These are phyloP conservation scores for Botrytis elliptica DNA, from an alignment of 2,329 filamentous ascomycete genomes.

Conservation along the genomic window DNA sequence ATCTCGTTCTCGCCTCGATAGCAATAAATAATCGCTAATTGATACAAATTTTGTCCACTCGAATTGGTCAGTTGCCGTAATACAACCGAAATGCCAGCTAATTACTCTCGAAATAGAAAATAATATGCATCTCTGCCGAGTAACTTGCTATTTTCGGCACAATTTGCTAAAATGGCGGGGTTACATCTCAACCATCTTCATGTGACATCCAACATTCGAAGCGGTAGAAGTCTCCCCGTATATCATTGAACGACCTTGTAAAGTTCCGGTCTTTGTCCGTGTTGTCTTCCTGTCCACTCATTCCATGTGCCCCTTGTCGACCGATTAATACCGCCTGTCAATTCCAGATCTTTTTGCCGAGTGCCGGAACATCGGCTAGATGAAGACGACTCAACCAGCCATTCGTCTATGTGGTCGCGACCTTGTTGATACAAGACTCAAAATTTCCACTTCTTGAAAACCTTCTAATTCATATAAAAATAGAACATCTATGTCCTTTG, in stretches of 20 bases:
- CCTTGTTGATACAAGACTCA: background rate
- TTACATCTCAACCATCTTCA: background rate
- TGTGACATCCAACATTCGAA: background rate
- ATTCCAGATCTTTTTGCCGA: background rate
- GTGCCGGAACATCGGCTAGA: background rate
- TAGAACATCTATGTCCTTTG: background rate
- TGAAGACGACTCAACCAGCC: background rate
- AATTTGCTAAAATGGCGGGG: background rate
- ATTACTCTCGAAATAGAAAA: conserved; percentile 15
- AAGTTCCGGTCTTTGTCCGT: background rate
- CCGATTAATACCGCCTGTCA: background rate
- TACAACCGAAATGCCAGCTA: conserved; percentile 3
- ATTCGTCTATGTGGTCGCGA: background rate
- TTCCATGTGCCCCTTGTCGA: background rate
- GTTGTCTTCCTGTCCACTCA: background rate
- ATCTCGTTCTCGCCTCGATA: background rate
- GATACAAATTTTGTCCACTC: background rate
- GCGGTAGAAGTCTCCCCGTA: background rate
- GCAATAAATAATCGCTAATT: background rate
- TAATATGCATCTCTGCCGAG: background rate
- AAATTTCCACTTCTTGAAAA: no score
- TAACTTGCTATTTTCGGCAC: conserved; percentile 15
- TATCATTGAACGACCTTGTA: background rate
- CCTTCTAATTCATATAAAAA: background rate
- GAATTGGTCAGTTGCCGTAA: background rate